A percentile compares a stretch with the other conserved stretches of the same genome.
These are phyloP conservation scores for Macrophomina phaseolina DNA, from an alignment of 2,329 filamentous ascomycete genomes.

Conservation along the genomic window DNA sequence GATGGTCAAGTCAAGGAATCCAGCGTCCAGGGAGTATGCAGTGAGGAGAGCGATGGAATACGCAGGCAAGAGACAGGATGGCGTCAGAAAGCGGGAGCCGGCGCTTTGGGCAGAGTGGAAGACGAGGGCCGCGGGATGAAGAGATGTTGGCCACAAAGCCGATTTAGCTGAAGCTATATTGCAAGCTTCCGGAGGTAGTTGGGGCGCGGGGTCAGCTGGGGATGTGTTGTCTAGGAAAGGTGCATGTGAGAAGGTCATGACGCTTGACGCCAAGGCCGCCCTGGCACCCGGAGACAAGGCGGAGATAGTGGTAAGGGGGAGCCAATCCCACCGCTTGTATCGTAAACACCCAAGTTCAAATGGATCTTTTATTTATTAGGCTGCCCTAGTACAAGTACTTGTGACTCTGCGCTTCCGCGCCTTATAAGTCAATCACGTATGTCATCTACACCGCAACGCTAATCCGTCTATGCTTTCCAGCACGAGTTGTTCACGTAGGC, in stretches of 20 bases:
- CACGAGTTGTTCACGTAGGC: conserved; percentile 33
- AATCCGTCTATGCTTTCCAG: neutral
- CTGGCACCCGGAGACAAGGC: conserved; percentile 5
- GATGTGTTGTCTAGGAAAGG: neutral
- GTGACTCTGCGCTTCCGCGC: no score
- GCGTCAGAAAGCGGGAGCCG: neutral
- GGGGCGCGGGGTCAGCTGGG: conserved; percentile 6
- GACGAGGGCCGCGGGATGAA: neutral
- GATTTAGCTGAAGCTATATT: neutral
- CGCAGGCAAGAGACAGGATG: neutral
- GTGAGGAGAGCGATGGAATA: neutral
- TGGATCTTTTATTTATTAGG: no score
- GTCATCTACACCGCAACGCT: conserved; percentile 5
- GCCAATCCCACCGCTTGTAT: neutral
- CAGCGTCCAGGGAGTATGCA: neutral
- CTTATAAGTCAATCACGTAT: no score
- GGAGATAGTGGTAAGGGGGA: conserved; percentile 18
- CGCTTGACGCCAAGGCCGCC: conserved; percentile 10
- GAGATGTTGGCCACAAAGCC: neutral
- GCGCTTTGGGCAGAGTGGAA: neutral
- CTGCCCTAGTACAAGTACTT: no score
- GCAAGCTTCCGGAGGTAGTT: conserved; percentile 11
- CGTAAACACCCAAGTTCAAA: no score
- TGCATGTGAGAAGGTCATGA: conserved; percentile 25
- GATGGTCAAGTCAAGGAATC: neutral